phyloP scores from a whole-genome alignment of 495 filamentous ascomycete species.

The Annulohypoxylon moriforme region DNA sequence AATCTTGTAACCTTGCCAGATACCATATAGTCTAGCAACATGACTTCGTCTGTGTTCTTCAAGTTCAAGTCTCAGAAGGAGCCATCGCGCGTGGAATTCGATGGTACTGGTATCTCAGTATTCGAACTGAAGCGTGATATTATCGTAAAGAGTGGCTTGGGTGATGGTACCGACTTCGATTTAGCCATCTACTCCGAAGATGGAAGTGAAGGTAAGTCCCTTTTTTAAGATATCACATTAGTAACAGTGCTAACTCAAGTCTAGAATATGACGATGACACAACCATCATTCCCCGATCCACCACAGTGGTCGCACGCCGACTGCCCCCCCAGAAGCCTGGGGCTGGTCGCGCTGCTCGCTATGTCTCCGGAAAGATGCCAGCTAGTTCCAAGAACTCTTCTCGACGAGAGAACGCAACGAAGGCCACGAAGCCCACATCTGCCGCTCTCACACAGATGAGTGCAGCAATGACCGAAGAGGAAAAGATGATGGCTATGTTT shows the following conservation, averaged over 20 bases:
- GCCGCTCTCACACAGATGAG: constrained; percentile 70
- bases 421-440: constrained; percentile 68
- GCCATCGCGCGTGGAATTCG: constrained; percentile 91
- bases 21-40: constrained; percentile 59
- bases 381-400: constrained; percentile 84
- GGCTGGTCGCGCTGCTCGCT: constrained; percentile 88
- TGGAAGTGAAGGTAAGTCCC: constrained; percentile 83
- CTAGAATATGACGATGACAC: constrained; percentile 97
- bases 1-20: constrained; percentile 33
- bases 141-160: constrained; percentile 89
- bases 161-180: constrained; percentile 97
- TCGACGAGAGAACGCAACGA: constrained; percentile 68
- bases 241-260: constrained; percentile 41
- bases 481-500: constrained; percentile 90
- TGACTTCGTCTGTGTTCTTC: constrained; percentile 99
- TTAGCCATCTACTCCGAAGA: constrained; percentile 92
- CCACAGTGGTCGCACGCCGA: constrained; percentile 89
- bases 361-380: constrained; percentile 97
- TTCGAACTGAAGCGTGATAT: constrained; percentile 99
- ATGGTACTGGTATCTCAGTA: constrained; percentile 97
- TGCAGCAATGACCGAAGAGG: constrained; percentile 85
- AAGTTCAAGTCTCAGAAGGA: constrained; percentile 99
- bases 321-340: constrained; percentile 84
- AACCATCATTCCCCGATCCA: constrained; percentile 91
- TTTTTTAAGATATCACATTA: neutral